Conservation (phyloP, 805 yeast genomes). For the Debaryomyces hansenii region DNA sequence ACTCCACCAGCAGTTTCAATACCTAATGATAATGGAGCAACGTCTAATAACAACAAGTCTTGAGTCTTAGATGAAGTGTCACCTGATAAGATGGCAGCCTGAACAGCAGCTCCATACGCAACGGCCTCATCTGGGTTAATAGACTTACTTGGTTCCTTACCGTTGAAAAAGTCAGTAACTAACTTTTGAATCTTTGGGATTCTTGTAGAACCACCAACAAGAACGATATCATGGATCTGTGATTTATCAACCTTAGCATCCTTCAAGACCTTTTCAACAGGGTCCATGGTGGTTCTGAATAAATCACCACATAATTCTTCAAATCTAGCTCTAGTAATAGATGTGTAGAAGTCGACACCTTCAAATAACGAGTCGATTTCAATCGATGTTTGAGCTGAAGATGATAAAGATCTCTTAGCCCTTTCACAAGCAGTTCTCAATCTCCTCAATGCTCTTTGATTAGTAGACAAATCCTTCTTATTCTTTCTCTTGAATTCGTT, state of each 20-base stretch:
- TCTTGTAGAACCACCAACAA: slow-evolving; percentile 99
- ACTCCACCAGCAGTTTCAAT: slow-evolving; percentile 98
- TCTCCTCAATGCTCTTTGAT: slow-evolving; percentile 86
- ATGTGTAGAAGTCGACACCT: slow-evolving; percentile 93
- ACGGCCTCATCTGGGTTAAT: slow-evolving; percentile 99
- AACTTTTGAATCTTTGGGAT: slow-evolving; percentile 97
- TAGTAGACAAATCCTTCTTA: slow-evolving; percentile 75
- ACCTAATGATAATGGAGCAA: slow-evolving; percentile 91
- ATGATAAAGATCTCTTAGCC: slow-evolving; percentile 94
- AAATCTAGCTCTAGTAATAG: slow-evolving; percentile 95
- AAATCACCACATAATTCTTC: slow-evolving; percentile 93
- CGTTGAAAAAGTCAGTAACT: slow-evolving; percentile 85
- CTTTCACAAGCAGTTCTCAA: slow-evolving; percentile 97
- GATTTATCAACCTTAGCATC: slow-evolving; percentile 87
- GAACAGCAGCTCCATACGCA: slow-evolving; percentile 99
- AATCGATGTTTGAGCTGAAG: slow-evolving; percentile 92
- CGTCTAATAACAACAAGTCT: slow-evolving; percentile 73
- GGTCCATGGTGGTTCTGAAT: slow-evolving; percentile 92
- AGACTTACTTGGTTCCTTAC: slow-evolving; percentile 95
- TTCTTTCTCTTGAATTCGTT: slow-evolving; percentile 96
- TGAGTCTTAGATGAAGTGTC: slow-evolving; percentile 54
- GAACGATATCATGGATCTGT: slow-evolving; percentile 90
- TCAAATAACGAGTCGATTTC: slow-evolving; percentile 95
- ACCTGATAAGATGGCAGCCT: slow-evolving; percentile 96
- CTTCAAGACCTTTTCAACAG: slow-evolving; percentile 92